Conservation (phyloP, 2,329 filamentous ascomycete species). For the Ramularia collo-cygni region DNA sequence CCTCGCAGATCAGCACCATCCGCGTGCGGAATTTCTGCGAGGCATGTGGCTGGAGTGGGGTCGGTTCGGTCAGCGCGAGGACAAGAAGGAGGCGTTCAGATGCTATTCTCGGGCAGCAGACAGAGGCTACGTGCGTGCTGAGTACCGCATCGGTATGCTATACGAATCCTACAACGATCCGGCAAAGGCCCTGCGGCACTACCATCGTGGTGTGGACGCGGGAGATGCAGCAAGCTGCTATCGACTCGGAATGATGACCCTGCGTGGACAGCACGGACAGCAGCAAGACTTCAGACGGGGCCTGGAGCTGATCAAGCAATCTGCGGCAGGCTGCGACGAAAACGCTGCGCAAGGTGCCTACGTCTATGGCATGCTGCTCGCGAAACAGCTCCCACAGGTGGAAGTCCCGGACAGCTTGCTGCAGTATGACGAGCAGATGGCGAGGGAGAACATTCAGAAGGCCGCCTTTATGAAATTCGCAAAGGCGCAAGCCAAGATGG, state of each 20-base stretch:
- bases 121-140: conserved; percentile 76
- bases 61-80: conserved; percentile 81
- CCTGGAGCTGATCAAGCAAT: conserved; percentile 72
- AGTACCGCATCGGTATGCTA: conserved; percentile 97
- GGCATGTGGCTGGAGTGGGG: conserved; percentile 98
- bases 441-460: conserved; percentile 89
- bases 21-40: conserved; percentile 86
- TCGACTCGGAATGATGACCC: conserved; percentile 92
- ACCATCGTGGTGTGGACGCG: conserved; percentile 69
- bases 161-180: conserved; percentile 94
- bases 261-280: conserved; percentile 89
- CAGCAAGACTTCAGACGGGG: conserved; percentile 71
- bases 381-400: conserved; percentile 86
- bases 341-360: conserved; percentile 96
- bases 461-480: conserved; percentile 92
- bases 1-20: conserved; percentile 83
- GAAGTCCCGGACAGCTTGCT: conserved; percentile 66
- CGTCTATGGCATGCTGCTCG: conserved; percentile 80
- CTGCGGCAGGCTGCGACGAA: conserved; percentile 84
- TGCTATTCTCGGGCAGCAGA: conserved; percentile 82
- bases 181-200: conserved; percentile 83
- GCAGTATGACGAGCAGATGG: conserved; percentile 62
- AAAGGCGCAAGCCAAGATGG: conserved; percentile 96
- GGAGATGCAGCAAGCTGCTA: conserved; percentile 83
- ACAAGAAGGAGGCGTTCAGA: conserved; percentile 90